Conservation (phyloP, 1,139 yeast genomes). For the Hanseniaspora sp. region DNA sequence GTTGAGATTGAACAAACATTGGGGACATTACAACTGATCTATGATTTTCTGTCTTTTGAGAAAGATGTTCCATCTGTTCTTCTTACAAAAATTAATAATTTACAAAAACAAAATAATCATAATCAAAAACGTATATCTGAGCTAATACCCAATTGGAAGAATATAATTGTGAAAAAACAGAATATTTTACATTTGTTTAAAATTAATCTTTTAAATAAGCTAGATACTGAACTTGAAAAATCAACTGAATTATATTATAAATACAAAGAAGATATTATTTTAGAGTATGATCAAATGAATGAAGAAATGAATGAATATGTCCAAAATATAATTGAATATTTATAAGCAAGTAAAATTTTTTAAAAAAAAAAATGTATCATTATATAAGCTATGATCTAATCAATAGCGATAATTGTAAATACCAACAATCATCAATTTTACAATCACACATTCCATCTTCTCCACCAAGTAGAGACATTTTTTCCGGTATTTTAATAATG, state of each 20-base stretch:
- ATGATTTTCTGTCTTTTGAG: neutral
- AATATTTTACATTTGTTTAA: constrained; percentile 2
- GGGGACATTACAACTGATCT: neutral
- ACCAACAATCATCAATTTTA: constrained; percentile 7
- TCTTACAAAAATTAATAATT: neutral
- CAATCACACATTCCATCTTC: neutral
- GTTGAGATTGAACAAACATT: neutral
- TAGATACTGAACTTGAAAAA: neutral
- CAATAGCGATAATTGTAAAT: constrained; percentile 1
- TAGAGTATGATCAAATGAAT: constrained; percentile 8
- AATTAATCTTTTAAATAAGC: neutral
- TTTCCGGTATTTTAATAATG: constrained; percentile 2
- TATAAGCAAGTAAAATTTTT: no score
- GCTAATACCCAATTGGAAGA: constrained; percentile 5
- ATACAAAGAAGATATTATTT: constrained; percentile 7
- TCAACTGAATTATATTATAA: neutral
- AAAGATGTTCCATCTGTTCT: neutral
- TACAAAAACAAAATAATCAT: neutral
- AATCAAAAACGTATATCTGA: neutral
- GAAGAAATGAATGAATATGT: constrained; percentile 15
- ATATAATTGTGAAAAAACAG: constrained; percentile 5
- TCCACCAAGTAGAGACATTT: constrained; percentile 2
- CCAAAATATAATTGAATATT: constrained; percentile 11
- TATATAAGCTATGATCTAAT: neutral
- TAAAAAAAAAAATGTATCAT: neutral